Percentiles rank a stretch among this genome's conserved stretches.
Evolutionary conservation across 495 filamentous ascomycete genomes (phyloP).

Genomic region (Peziza echinospora): DNA sequence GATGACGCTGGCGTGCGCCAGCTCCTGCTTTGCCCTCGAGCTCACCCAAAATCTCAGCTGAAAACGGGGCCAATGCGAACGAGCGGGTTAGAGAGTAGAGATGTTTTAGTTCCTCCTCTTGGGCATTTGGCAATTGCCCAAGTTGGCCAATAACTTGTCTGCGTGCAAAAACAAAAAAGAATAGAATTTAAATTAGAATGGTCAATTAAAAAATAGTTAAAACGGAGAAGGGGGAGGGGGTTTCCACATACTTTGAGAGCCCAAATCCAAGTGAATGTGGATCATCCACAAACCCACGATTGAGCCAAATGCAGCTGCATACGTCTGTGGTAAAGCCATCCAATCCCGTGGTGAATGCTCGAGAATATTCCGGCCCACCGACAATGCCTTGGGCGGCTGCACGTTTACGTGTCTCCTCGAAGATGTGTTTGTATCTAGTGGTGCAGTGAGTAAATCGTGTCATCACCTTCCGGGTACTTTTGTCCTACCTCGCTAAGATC

Average conservation of each 20-base stretch:
- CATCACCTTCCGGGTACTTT: background rate
- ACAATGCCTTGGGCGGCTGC: background rate
- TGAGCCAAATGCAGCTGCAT: background rate
- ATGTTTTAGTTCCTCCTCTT: slow-evolving; percentile 21
- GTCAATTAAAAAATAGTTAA: too few relatives aligned
- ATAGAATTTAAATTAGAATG: too few relatives aligned
- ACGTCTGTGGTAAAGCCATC: background rate
- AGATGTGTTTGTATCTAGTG: background rate
- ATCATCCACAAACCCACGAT: background rate
- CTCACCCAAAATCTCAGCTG: slow-evolving; percentile 45
- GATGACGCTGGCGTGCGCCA: slow-evolving; percentile 28
- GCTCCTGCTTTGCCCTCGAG: slow-evolving; percentile 37
- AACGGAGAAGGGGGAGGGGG: too few relatives aligned
- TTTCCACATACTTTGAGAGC: background rate
- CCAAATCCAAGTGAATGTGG: background rate
- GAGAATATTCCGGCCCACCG: background rate
- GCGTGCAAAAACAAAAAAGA: too few relatives aligned
- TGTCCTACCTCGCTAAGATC: slow-evolving; percentile 28
- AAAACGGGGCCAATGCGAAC: slow-evolving; percentile 38
- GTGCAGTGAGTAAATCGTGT: background rate
- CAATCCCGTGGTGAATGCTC: background rate
- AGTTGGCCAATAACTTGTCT: background rate
- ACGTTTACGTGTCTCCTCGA: background rate
- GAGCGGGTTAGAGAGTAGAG: slow-evolving; percentile 54
- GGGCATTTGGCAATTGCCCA: background rate